Evolutionary conservation across 2,329 filamentous ascomycete species (phyloP).

Genomic region (Neofusicoccum sp.): DNA sequence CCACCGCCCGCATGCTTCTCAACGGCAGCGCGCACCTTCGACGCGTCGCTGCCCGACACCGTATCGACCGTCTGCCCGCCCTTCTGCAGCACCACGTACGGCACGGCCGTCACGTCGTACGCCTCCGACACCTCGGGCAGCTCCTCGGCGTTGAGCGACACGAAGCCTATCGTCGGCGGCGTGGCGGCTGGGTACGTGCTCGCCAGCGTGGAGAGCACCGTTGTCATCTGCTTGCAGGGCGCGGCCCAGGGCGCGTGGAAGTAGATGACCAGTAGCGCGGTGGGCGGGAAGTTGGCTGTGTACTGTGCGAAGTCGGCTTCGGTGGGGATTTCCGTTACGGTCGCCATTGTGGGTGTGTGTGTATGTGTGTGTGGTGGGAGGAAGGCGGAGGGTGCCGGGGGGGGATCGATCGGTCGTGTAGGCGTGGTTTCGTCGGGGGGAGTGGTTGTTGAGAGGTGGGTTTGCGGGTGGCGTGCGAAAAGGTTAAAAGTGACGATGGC

Average conservation of each 20-base stretch:
- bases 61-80: slow-evolving; percentile 75
- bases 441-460: background rate
- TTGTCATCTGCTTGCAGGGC: slow-evolving; percentile 91
- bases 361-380: too few species aligned
- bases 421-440: background rate
- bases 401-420: background rate
- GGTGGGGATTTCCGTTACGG: slow-evolving; percentile 72
- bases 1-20: slow-evolving; percentile 69
- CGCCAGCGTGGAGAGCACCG: slow-evolving; percentile 80
- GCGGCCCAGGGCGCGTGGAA: slow-evolving; percentile 98
- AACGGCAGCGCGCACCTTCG: slow-evolving; percentile 80
- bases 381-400: too few species aligned
- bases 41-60: slow-evolving; percentile 84
- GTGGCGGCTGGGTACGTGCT: slow-evolving; percentile 73
- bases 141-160: slow-evolving; percentile 91
- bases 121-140: slow-evolving; percentile 85
- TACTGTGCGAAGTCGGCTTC: slow-evolving; percentile 71
- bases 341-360: slow-evolving; percentile 32
- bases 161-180: slow-evolving; percentile 72
- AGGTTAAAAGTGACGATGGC: slow-evolving; percentile 2
- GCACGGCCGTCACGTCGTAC: slow-evolving; percentile 93
- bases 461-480: background rate
- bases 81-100: slow-evolving; percentile 81
- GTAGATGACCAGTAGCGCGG: slow-evolving; percentile 78
- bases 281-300: slow-evolving; percentile 54